A percentile compares a stretch with the other conserved stretches of the same genome.
Conservation (phyloP, 2,329 filamentous ascomycete genomes). For the Fusarium verticillioides region DNA sequence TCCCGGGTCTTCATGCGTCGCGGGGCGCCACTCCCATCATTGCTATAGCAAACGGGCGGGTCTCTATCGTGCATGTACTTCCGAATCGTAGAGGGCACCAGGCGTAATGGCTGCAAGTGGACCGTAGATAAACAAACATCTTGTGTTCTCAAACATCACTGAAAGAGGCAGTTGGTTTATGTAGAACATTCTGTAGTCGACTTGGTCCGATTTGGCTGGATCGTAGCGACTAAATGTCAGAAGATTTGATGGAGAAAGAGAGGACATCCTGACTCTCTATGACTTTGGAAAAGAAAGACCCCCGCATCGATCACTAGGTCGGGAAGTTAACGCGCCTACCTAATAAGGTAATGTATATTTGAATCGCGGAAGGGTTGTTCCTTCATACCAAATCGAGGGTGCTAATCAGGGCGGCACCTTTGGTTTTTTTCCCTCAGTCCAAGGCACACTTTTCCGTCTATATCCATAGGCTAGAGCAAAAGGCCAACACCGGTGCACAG, state of each 20-base stretch:
- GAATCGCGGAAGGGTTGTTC: conserved; percentile 19
- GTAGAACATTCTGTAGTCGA: background rate
- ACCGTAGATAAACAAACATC: background rate
- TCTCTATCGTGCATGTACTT: conserved; percentile 17
- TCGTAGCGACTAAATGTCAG: background rate
- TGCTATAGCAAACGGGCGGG: conserved; percentile 42
- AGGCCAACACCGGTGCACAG: conserved; percentile 6
- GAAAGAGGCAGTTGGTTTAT: background rate
- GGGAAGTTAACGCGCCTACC: background rate
- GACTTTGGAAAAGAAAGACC: background rate
- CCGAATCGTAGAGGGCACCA: conserved; percentile 23
- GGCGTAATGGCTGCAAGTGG: conserved; percentile 7
- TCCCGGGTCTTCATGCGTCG: conserved; percentile 38
- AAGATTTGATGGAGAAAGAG: background rate
- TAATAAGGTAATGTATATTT: background rate
- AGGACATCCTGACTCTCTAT: background rate
- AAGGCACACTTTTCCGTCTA: conserved; percentile 1
- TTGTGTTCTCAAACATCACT: background rate
- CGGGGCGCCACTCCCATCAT: conserved; percentile 46
- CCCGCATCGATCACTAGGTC: conserved; percentile 1
- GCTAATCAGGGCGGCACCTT: background rate
- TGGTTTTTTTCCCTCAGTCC: background rate
- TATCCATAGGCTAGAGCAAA: conserved; percentile 2
- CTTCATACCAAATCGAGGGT: background rate
- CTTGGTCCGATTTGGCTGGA: background rate